Base-by-base conservation (phyloP, 768 basidiomycete species). In the Tylopilus sp. region DNA sequence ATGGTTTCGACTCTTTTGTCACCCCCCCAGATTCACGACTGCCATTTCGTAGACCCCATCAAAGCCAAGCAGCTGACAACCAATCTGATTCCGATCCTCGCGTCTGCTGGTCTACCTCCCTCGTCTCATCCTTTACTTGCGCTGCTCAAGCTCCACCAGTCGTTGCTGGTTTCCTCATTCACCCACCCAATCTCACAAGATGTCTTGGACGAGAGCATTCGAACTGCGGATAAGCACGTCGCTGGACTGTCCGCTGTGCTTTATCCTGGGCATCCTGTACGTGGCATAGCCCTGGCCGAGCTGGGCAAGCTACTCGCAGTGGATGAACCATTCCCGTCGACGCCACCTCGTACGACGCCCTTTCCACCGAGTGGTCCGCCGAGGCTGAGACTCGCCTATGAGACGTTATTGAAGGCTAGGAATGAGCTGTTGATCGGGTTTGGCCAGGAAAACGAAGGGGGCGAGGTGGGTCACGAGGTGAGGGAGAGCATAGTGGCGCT, bases 241-340 rank as follows among this genome's bases (percentile, higher is more conserved):
- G 69, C 75, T 0, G 91, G 85, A 1, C 60, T 91, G 6, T 63
- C 69, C 4, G 67, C 63, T 13, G 63, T 89, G 3, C 75, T 91
- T 17, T 67, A 72, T 0, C 65, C 72, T 10, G 88, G 87, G 2
- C 92, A 95, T 64, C 92, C 94, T 0, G 77, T 87, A 1, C 77
- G 88, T 1, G 90, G 81, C 0, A 71, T 95, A 21, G 82, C 87
- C 4, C 71, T 86, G 8, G 83, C 85, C 3, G 92, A 95, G 65
- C 73, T 91, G 6, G 91, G 88, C 0, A 94, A 92, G 69, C 70
- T 93, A 7, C 74, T 94, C 7, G 80, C 81, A 0, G 86, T 92
- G 0, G 88, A 92, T 58, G 89, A 91, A 62, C 84, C 83, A 0
- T 66, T 69, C 3, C 79, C 82, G 2, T 54, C 57, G 13, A 40